phyloP scores from a whole-genome alignment of 805 yeast species.

The Torulaspora delbrueckii region DNA sequence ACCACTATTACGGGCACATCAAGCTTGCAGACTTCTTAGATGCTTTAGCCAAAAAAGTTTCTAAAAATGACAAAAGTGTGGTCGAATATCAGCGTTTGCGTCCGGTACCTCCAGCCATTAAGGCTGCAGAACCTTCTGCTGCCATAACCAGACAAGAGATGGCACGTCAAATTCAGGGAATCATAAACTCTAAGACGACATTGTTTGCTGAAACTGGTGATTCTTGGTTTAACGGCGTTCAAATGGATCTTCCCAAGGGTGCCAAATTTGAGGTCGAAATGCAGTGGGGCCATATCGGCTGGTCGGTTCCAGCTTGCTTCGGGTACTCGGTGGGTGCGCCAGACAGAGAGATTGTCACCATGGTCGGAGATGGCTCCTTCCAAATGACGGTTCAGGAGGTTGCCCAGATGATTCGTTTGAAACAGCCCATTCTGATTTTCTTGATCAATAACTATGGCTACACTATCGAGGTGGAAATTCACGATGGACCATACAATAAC shows the following conservation, averaged over 20 bases:
- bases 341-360: slow-evolving; percentile 12
- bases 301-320: slow-evolving; percentile 9
- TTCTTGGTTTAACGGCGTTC: slow-evolving; percentile 1
- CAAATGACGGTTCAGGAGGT: slow-evolving; percentile 62
- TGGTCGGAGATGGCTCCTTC: slow-evolving; percentile 61
- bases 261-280: slow-evolving; percentile 1
- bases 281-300: background rate
- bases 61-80: background rate
- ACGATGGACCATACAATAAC: slow-evolving; percentile 13
- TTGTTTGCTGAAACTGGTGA: slow-evolving; percentile 3
- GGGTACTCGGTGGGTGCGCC: slow-evolving; percentile 20
- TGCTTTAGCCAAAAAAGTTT: background rate
- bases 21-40: slow-evolving; percentile 1
- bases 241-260: background rate
- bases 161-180: slow-evolving; percentile 1
- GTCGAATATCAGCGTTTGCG: background rate
- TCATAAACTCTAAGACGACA: background rate
- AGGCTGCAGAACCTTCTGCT: slow-evolving; percentile 1
- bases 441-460: slow-evolving; percentile 60
- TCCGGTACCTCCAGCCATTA: background rate
- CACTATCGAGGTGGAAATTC: slow-evolving; percentile 9
- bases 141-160: background rate
- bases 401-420: slow-evolving; percentile 50
- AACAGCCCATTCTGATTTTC: slow-evolving; percentile 50
- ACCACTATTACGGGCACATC: background rate